A percentile compares a stretch with the other conserved stretches of the same genome.
These are phyloP conservation scores for Colletotrichum echinochloae DNA, from an alignment of 2,329 filamentous ascomycete species.

Conservation along the genomic window DNA sequence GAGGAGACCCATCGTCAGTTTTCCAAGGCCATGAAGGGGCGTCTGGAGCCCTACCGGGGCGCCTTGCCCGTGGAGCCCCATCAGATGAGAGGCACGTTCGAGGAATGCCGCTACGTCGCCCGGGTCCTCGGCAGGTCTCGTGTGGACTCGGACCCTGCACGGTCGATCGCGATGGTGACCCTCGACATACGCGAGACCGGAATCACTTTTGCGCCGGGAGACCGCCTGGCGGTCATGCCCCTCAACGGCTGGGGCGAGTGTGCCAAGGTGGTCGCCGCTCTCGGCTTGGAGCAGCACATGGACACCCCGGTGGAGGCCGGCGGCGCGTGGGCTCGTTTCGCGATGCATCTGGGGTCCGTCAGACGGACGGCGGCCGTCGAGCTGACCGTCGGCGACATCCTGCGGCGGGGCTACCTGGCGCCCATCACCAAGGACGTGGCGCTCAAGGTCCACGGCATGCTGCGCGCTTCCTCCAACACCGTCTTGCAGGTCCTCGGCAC, in stretches of 20 bases:
- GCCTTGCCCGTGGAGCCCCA: constrained; percentile 61
- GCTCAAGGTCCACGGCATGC: constrained; percentile 59
- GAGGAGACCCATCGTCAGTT: constrained; percentile 64
- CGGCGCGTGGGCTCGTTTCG: constrained; percentile 60
- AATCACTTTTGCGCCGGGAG: constrained; percentile 65
- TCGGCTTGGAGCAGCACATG: constrained; percentile 62
- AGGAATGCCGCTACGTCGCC: constrained; percentile 64
- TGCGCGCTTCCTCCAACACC: constrained; percentile 62
- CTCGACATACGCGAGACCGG: constrained; percentile 65
- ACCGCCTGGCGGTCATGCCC: constrained; percentile 66
- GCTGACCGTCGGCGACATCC: constrained; percentile 61
- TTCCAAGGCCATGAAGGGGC: constrained; percentile 66
- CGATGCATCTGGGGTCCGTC: constrained; percentile 58
- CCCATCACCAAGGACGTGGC: constrained; percentile 64
- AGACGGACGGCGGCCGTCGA: constrained; percentile 43
- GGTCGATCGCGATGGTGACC: constrained; percentile 62
- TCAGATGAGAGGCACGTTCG: constrained; percentile 66
- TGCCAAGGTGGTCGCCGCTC: constrained; percentile 63
- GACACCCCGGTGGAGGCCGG: constrained; percentile 54
- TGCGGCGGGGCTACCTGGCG: constrained; percentile 63
- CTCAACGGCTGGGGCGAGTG: constrained; percentile 66
- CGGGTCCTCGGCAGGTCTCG: constrained; percentile 57
- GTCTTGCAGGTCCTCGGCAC: constrained; percentile 62
- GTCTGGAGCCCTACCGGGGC: constrained; percentile 62
- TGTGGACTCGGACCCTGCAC: constrained; percentile 59